Base-by-base conservation (phyloP, 495 filamentous ascomycete species). In the Symbiotaphrina buchneri region DNA sequence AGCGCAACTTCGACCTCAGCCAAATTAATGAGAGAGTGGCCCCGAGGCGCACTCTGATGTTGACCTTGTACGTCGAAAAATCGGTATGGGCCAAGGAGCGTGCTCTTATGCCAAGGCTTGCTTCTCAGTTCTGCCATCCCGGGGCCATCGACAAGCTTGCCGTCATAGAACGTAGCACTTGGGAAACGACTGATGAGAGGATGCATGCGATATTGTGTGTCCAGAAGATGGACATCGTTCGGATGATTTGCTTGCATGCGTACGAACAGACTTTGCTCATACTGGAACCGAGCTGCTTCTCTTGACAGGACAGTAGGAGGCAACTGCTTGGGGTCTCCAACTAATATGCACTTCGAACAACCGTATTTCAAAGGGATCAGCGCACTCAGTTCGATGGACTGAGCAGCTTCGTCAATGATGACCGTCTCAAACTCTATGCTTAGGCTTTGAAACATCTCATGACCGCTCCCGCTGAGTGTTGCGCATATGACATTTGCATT, bases 131-230 rank as follows among this genome's bases (percentile, higher is more conserved):
- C 59, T 1, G 60, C 71, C 84, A 95, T 93, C 38, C 74, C 59
- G 18, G 58, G 58, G 16, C 87, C 87, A 52, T 97, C 83, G 34
- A 81, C 52, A 14, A 97, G 68, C 32, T 69, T 65, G 14, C 74
- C 69, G 42, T 93, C 79, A 51, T 97, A 97, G 54, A 97, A 97
- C 22, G 83, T 71, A 35, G 62, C 52, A 47, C 82, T 91, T 1
- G 87, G 87, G 51, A 92, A 97, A 21, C 44, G 43, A 48, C 79
- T 90, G 48, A 97, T 97, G 37, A 81, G 76, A 0, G 87, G 87
- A 54, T 97, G 87, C 87, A 97, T 97, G 54, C 87, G 87, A 46
- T 97, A 97, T 45, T 97, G 87, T 21, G 72, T 82, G 50, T 94
- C 85, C 14, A 97, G 67, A 21, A 97, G 61, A 51, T 95, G 85